phyloP scores from a whole-genome alignment of 2,329 filamentous ascomycete genomes.

The Fusarium lyarnte region DNA sequence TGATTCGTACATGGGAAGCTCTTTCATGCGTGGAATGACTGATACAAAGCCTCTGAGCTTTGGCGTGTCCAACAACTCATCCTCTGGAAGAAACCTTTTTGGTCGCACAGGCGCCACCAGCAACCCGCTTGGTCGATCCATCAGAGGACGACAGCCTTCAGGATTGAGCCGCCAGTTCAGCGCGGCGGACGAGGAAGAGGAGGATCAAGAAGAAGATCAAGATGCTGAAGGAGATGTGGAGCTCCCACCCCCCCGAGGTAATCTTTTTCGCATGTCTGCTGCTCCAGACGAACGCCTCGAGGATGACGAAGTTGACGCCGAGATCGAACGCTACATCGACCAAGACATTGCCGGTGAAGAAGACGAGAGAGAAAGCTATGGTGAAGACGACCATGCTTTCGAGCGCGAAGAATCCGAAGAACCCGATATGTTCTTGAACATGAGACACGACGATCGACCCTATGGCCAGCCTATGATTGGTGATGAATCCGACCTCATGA shows the following conservation, averaged over 20 bases:
- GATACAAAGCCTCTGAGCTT: constrained; percentile 53
- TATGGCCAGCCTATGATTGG: constrained; percentile 53
- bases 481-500: constrained; percentile 62
- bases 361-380: constrained; percentile 49
- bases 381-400: constrained; percentile 53
- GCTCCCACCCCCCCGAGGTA: constrained; percentile 45
- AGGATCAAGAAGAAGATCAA: constrained; percentile 43
- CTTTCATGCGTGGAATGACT: constrained; percentile 57
- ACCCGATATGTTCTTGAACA: constrained; percentile 61
- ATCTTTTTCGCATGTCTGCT: constrained; percentile 46
- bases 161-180: constrained; percentile 58
- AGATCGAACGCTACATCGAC: constrained; percentile 51
- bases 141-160: constrained; percentile 58
- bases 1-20: constrained; percentile 64
- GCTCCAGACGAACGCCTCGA: constrained; percentile 31
- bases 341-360: constrained; percentile 51
- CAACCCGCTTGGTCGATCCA: constrained; percentile 60
- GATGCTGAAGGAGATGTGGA: constrained; percentile 50
- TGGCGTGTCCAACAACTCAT: constrained; percentile 40
- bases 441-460: constrained; percentile 54
- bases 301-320: constrained; percentile 46
- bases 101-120: constrained; percentile 50
- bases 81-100: constrained; percentile 52
- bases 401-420: constrained; percentile 54
- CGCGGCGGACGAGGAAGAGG: constrained; percentile 46